Evolutionary conservation across 495 filamentous ascomycete species (phyloP).

Genomic region (Glarea lozoyensis): DNA sequence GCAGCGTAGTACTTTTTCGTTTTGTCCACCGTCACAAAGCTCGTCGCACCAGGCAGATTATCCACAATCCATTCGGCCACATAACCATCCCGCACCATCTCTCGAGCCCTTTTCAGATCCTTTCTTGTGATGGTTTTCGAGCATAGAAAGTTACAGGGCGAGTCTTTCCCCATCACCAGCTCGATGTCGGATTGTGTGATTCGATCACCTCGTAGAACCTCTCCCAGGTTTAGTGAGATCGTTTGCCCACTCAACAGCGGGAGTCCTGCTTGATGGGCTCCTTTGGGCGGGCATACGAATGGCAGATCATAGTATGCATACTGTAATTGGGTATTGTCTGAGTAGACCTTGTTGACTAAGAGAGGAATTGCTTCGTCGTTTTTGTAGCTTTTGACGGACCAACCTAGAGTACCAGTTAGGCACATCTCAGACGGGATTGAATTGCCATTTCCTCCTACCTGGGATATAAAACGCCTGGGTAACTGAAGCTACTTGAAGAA

Average conservation of each 20-base stretch:
- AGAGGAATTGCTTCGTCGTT: conserved; percentile 76
- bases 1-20: conserved; percentile 86
- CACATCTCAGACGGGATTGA: conserved; percentile 3
- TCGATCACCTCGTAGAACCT: conserved; percentile 84
- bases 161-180: conserved; percentile 70
- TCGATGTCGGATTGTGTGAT: conserved; percentile 88
- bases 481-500: conserved; percentile 33
- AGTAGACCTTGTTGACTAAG: conserved; percentile 93
- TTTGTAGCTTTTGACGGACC: conserved; percentile 72
- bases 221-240: conserved; percentile 84
- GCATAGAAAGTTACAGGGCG: conserved; percentile 70
- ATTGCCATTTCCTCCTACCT: conserved; percentile 35
- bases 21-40: conserved; percentile 86
- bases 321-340: conserved; percentile 83
- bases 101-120: conserved; percentile 60
- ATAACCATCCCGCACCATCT: conserved; percentile 75
- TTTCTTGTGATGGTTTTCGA: conserved; percentile 52
- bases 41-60: conserved; percentile 87
- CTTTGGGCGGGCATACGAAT: conserved; percentile 80
- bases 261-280: conserved; percentile 55
- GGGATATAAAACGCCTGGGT: conserved; percentile 69
- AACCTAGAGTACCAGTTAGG: conserved; percentile 36
- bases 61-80: conserved; percentile 96
- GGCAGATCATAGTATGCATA: conserved; percentile 92
- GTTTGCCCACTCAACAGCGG: conserved; percentile 71